Base-by-base conservation (phyloP, 1,139 yeast genomes). In the Sugiyamaella pinicola region DNA sequence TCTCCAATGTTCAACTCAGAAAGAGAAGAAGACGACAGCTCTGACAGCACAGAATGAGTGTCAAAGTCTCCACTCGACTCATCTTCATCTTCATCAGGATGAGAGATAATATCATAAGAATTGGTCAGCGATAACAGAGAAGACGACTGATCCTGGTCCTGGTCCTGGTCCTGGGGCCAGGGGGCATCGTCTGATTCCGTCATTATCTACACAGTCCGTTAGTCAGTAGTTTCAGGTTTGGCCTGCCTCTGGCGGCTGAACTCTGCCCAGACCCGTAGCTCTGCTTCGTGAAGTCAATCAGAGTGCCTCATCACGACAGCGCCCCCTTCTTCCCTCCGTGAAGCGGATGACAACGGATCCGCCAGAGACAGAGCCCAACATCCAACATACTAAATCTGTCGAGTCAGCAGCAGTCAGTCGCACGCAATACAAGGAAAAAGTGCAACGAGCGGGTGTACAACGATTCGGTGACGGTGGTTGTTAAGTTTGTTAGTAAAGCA, bases 31-130 rank as follows among this genome's bases (percentile, higher is more conserved):
- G 42, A 34, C 26, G 49, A 37, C 43, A 44, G 9, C 34, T 35
- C 33, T 18, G 51, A 47, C 17, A 46, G 22, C 10, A 38, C 53
- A 13, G 52, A 49, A 12, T 28, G 22, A 12, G 19, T 21, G 34
- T 49, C 53, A n/a, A 31, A 44, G 39, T 49, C 53, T n/a, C 53
- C 53, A 24, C 40, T 24, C 33, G 45, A 21, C n/a, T 37, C 43
- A 8, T 43, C n/a, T n/a, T n/a, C 48, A 18, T 51, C 54, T 28
- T 46, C 49, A n/a, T 31, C 29, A 5, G 49, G 51, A 12, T 29
- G 50, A 12, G 15, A 15, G 24, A 51, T 35, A 1, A 51, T 45
- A 33, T 51, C 46, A 34, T 51, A 51, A 24, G 48, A 42, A 22
- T 46, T 47, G 12, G 44, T 9, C 38, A 51, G 26, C 4, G 49